These are phyloP conservation scores for Pestalotiopsis sp. DNA, from an alignment of 2,329 filamentous ascomycete genomes.

Conservation along the genomic window DNA sequence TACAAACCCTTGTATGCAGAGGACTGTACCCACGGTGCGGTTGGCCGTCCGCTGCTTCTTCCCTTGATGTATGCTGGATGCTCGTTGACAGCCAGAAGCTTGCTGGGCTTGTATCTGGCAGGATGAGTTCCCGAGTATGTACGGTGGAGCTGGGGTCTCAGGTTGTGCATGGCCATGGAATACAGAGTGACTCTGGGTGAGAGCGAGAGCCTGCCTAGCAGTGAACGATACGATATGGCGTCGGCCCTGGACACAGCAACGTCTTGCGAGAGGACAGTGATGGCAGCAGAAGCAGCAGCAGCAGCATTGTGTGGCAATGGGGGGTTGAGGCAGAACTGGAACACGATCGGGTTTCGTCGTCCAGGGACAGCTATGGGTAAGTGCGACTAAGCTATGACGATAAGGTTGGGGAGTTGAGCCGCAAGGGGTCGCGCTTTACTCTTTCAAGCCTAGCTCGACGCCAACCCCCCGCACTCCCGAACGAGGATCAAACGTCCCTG, in stretches of 20 bases:
- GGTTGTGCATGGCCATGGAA: neutral
- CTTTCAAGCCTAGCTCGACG: slow-evolving; percentile 19
- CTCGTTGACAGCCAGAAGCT: neutral
- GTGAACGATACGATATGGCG: slow-evolving; percentile 4
- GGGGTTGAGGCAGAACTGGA: slow-evolving; percentile 49
- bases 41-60: neutral
- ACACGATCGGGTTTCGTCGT: slow-evolving; percentile 49
- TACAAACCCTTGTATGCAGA: neutral
- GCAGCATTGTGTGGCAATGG: slow-evolving; percentile 30
- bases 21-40: neutral
- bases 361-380: slow-evolving; percentile 10
- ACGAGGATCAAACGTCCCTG: slow-evolving; percentile 25
- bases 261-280: neutral
- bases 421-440: slow-evolving; percentile 20
- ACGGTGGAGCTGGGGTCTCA: neutral
- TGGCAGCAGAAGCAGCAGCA: neutral
- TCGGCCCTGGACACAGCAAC: neutral
- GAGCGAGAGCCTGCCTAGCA: neutral
- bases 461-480: slow-evolving; percentile 17
- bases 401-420: slow-evolving; percentile 28
- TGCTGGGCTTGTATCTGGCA: neutral
- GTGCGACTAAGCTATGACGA: slow-evolving; percentile 23
- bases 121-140: neutral
- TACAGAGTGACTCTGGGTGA: neutral
- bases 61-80: neutral